phyloP scores from a whole-genome alignment of 805 yeast genomes.

The Zygoascus ofunaensis region DNA sequence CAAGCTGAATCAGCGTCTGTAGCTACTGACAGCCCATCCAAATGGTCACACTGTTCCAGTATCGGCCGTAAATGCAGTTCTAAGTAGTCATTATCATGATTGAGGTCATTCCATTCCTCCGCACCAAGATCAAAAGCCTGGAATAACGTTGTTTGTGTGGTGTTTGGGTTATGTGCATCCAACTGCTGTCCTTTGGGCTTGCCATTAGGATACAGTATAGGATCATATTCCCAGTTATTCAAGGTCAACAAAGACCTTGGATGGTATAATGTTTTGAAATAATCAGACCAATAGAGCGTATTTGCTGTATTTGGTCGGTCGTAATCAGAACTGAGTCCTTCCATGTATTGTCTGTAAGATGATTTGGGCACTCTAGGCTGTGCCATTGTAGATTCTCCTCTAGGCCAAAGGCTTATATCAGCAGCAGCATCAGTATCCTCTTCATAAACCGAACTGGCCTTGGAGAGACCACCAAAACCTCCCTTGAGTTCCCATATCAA shows the following conservation, averaged over 20 bases:
- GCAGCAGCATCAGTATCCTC: constrained; percentile 18
- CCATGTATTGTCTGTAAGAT: not conserved
- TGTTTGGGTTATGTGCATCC: constrained; percentile 9
- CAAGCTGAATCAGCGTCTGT: constrained; percentile 73
- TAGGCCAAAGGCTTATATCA: constrained; percentile 5
- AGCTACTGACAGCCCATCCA: constrained; percentile 61
- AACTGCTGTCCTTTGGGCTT: constrained; percentile 23
- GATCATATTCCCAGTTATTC: constrained; percentile 50
- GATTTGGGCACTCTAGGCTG: constrained; percentile 19
- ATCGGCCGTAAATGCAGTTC: constrained; percentile 51
- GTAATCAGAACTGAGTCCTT: constrained; percentile 21
- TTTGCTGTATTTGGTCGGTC: constrained; percentile 22
- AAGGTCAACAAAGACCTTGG: constrained; percentile 51
- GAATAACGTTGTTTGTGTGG: constrained; percentile 14
- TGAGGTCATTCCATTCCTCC: constrained; percentile 42
- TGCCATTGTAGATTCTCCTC: constrained; percentile 20
- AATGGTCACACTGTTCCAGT: constrained; percentile 66
- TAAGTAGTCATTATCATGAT: constrained; percentile 38
- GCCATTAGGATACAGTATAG: constrained; percentile 27
- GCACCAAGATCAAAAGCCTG: constrained; percentile 41
- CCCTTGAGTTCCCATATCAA: constrained; percentile 71
- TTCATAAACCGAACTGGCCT: constrained; percentile 6
- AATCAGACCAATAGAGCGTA: constrained; percentile 73
- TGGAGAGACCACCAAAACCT: constrained; percentile 58
- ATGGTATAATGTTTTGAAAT: constrained; percentile 53